A percentile compares a stretch with the other conserved stretches of the same genome.
These are phyloP conservation scores for Emergomyces orientalis DNA, from an alignment of 2,329 filamentous ascomycete genomes.

Conservation along the genomic window DNA sequence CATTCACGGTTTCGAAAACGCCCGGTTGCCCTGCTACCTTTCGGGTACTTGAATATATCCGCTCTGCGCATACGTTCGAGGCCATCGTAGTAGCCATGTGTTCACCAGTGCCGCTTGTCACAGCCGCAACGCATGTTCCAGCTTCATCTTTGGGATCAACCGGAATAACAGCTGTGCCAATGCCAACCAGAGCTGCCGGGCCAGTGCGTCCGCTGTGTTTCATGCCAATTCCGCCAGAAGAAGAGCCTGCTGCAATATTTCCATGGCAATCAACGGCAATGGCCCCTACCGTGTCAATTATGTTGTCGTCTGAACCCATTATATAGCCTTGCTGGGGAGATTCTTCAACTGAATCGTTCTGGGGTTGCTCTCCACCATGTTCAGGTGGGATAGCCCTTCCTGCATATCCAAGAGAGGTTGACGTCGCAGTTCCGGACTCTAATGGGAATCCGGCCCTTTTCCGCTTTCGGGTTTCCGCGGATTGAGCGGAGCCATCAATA, in stretches of 20 bases:
- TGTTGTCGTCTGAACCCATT: slow-evolving; percentile 44
- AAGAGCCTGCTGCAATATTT: slow-evolving; percentile 86
- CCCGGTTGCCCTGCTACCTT: slow-evolving; percentile 48
- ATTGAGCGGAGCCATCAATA: neutral
- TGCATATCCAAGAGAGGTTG: slow-evolving; percentile 1
- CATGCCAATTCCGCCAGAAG: slow-evolving; percentile 97
- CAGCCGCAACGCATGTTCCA: slow-evolving; percentile 62
- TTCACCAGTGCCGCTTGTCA: slow-evolving; percentile 91
- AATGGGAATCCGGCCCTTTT: neutral
- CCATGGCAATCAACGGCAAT: slow-evolving; percentile 83
- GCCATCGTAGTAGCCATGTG: slow-evolving; percentile 97
- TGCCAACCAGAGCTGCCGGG: slow-evolving; percentile 82
- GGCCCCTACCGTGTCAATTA: slow-evolving; percentile 92
- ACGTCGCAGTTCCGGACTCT: neutral
- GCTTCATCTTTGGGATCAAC: slow-evolving; percentile 60
- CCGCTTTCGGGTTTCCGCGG: neutral
- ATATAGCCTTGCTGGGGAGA: slow-evolving; percentile 5
- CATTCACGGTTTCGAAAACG: slow-evolving; percentile 54
- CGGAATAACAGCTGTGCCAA: slow-evolving; percentile 85
- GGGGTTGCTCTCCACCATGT: neutral
- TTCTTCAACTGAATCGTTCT: slow-evolving; percentile 6
- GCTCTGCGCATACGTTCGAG: slow-evolving; percentile 73
- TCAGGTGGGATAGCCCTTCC: neutral
- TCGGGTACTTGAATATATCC: slow-evolving; percentile 63
- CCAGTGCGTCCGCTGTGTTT: slow-evolving; percentile 88